Evolutionary conservation across 352 stramenopile species (phyloP).

Genomic region (Pythium utonaiense): DNA sequence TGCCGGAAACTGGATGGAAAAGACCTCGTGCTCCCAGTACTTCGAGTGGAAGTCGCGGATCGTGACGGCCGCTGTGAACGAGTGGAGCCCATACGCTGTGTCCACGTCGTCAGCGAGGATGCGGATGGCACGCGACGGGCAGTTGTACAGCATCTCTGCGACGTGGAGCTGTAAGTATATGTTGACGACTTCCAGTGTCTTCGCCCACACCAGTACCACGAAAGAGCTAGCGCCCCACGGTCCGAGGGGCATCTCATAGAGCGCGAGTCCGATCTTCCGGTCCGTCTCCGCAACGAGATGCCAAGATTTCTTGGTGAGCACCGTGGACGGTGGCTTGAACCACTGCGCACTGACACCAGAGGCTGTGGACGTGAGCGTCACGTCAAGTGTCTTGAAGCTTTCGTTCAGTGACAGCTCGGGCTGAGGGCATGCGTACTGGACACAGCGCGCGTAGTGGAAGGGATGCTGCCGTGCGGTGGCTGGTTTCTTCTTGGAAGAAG

Average conservation of each 20-base stretch:
- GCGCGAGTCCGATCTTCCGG: slow-evolving; percentile 35
- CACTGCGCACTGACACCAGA: slow-evolving; percentile 12
- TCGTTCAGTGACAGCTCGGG: slow-evolving; percentile 16
- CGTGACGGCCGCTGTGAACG: slow-evolving; percentile 44
- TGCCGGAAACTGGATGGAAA: slow-evolving; percentile 12
- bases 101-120: slow-evolving; percentile 41
- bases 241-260: slow-evolving; percentile 48
- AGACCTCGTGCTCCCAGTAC: slow-evolving; percentile 54
- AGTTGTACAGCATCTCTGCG: slow-evolving; percentile 41
- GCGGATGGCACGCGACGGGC: slow-evolving; percentile 29
- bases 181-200: slow-evolving; percentile 35
- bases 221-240: slow-evolving; percentile 40
- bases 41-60: slow-evolving; percentile 39
- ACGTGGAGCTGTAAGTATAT: slow-evolving; percentile 51
- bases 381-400: slow-evolving; percentile 15
- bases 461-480: neutral
- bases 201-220: slow-evolving; percentile 46
- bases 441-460: slow-evolving; percentile 17
- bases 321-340: slow-evolving; percentile 6
- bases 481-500: neutral
- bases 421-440: slow-evolving; percentile 1
- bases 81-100: slow-evolving; percentile 35
- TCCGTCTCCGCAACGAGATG: slow-evolving; percentile 35
- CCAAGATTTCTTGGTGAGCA: slow-evolving; percentile 30
- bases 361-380: slow-evolving; percentile 21